Conservation (phyloP, 768 basidiomycete species). For the Pleurotus salmoneostramineus region DNA sequence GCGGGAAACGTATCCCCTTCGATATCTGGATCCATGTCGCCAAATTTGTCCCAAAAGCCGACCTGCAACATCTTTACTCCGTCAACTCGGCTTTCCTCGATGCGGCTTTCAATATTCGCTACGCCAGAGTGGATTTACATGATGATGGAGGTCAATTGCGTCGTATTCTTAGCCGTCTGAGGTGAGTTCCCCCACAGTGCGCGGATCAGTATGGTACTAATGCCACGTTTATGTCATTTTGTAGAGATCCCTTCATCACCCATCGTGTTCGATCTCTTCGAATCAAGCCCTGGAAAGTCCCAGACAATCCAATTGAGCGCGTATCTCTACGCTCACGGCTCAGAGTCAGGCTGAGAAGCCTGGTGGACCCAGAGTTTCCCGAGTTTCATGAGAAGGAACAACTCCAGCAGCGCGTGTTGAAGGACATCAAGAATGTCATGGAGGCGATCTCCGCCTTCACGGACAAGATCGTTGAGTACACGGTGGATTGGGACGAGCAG, state of each 20-base stretch:
- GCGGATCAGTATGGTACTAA: neutral
- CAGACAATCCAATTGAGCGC: constrained; percentile 25
- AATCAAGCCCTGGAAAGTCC: constrained; percentile 38
- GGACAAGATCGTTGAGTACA: constrained; percentile 28
- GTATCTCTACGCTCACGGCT: constrained; percentile 19
- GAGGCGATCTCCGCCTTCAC: constrained; percentile 27
- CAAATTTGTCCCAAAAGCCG: constrained; percentile 18
- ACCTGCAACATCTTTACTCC: constrained; percentile 16
- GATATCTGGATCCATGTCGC: constrained; percentile 28
- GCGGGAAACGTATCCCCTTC: neutral
- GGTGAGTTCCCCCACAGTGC: constrained; percentile 15
- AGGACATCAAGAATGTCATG: constrained; percentile 29
- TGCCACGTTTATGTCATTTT: neutral
- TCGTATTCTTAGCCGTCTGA: constrained; percentile 23
- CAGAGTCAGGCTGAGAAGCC: constrained; percentile 11
- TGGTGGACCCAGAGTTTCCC: constrained; percentile 25
- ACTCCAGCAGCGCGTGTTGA: constrained; percentile 29
- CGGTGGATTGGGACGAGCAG: constrained; percentile 35
- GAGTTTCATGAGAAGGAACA: constrained; percentile 27
- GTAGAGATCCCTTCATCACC: constrained; percentile 21
- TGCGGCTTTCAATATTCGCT: constrained; percentile 20
- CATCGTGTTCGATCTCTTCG: constrained; percentile 24
- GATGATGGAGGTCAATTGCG: constrained; percentile 25
- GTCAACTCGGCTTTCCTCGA: constrained; percentile 24
- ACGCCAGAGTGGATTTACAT: constrained; percentile 16